Percentiles rank a stretch among this genome's conserved stretches.
Conservation (phyloP, 2,329 filamentous ascomycete species). For the Amphichorda felina region DNA sequence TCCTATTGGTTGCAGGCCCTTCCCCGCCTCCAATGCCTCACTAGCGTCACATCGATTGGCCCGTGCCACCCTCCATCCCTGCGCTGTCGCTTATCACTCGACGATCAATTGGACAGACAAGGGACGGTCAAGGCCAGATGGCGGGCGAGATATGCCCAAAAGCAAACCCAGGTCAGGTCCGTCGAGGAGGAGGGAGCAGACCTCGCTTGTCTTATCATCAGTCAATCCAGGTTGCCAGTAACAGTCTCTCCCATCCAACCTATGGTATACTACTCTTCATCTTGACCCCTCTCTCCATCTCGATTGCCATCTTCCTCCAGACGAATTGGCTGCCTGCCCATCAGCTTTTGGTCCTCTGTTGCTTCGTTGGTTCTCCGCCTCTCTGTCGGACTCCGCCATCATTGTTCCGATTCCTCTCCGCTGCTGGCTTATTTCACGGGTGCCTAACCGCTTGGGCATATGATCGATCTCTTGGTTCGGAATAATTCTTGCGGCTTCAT, state of each 20-base stretch:
- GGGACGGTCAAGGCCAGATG: neutral
- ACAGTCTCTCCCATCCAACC: neutral
- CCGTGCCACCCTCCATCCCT: conserved; percentile 1
- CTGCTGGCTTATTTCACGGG: too few relatives aligned
- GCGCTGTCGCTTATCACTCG: neutral
- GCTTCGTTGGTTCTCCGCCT: too few relatives aligned
- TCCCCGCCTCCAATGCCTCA: conserved; percentile 1
- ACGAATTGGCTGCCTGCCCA: too few relatives aligned
- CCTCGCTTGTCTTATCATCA: too few relatives aligned
- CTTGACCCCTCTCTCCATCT: neutral
- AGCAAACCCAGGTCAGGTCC: too few relatives aligned
- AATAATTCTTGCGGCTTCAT: neutral
- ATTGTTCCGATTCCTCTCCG: too few relatives aligned
- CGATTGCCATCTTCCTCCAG: neutral
- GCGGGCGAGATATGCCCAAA: neutral
- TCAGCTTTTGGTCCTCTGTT: too few relatives aligned
- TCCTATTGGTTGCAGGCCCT: conserved; percentile 1
- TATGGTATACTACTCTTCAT: neutral
- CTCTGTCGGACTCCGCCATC: too few relatives aligned
- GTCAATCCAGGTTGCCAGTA: too few relatives aligned
- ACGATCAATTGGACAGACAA: neutral
- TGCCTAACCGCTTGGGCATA: too few relatives aligned
- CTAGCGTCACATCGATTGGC: conserved; percentile 1
- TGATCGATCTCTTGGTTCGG: too few relatives aligned
- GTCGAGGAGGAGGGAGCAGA: too few relatives aligned